phyloP scores from a whole-genome alignment of 805 yeast genomes.

The Cyberlindnera bimundalis region DNA sequence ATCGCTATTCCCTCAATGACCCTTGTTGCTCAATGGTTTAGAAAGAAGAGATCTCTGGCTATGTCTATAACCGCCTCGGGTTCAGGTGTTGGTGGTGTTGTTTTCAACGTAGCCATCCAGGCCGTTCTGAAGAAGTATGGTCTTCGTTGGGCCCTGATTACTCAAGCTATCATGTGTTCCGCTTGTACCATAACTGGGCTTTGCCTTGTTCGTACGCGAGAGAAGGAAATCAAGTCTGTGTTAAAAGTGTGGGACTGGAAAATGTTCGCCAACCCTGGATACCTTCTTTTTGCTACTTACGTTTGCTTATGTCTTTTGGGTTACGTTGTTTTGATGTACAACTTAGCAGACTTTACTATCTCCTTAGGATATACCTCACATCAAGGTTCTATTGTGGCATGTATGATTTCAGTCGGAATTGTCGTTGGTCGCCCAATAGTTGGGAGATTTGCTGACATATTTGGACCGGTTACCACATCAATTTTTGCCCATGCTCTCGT shows the following conservation, averaged over 20 bases:
- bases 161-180: constrained; percentile 36
- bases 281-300: constrained; percentile 41
- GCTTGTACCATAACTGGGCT: constrained; percentile 34
- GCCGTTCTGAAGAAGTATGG: constrained; percentile 29
- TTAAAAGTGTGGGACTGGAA: constrained; percentile 39
- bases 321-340: constrained; percentile 56
- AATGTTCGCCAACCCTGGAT: constrained; percentile 38
- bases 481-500: constrained; percentile 37
- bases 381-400: constrained; percentile 56
- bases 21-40: constrained; percentile 68
- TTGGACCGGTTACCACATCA: constrained; percentile 53
- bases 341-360: constrained; percentile 56
- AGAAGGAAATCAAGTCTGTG: constrained; percentile 33
- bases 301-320: constrained; percentile 53
- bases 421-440: constrained; percentile 52
- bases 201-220: constrained; percentile 37
- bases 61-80: constrained; percentile 40
- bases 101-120: constrained; percentile 38
- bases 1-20: constrained; percentile 56
- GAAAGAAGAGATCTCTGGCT: constrained; percentile 52
- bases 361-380: constrained; percentile 53
- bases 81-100: constrained; percentile 42
- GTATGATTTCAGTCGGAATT: constrained; percentile 58
- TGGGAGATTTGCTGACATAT: constrained; percentile 48
- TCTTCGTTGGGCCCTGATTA: constrained; percentile 34